Evolutionary conservation across 148 eudicot species (phyloP).

Genomic region (Pharnaceum exiguum): DNA sequence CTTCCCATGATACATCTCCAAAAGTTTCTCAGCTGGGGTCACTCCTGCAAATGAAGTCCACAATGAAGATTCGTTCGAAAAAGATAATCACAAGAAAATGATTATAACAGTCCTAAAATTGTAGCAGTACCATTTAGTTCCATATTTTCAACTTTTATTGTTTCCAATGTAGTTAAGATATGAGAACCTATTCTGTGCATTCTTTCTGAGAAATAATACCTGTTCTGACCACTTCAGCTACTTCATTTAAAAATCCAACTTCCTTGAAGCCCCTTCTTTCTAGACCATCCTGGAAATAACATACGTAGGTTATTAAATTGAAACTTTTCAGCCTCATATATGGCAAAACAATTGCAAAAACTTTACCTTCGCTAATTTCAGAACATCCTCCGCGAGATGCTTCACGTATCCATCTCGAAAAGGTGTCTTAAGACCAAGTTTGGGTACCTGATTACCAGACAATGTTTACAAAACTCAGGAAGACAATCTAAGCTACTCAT

Average conservation of each 20-base stretch:
- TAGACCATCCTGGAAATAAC: constrained; percentile 73
- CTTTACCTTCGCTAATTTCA: constrained; percentile 78
- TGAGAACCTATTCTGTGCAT: not conserved
- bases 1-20: constrained; percentile 80
- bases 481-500: no score
- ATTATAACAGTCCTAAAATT: not conserved
- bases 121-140: not conserved
- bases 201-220: no score
- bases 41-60: constrained; percentile 47
- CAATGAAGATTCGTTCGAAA: not conserved
- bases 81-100: no score
- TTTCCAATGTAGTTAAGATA: not conserved
- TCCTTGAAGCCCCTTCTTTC: constrained; percentile 94
- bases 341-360: constrained; percentile 1
- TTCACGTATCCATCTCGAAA: constrained; percentile 90
- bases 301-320: not conserved
- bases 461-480: no score
- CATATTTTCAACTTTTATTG: not conserved
- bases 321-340: not conserved
- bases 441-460: constrained; percentile 63
- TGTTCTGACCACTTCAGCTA: constrained; percentile 89
- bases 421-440: constrained; percentile 84
- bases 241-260: constrained; percentile 84
- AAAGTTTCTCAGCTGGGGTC: constrained; percentile 94
- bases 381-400: constrained; percentile 85